Evolutionary conservation across 2,329 filamentous ascomycete genomes (phyloP).

Genomic region (Fusarium euwallaceae): DNA sequence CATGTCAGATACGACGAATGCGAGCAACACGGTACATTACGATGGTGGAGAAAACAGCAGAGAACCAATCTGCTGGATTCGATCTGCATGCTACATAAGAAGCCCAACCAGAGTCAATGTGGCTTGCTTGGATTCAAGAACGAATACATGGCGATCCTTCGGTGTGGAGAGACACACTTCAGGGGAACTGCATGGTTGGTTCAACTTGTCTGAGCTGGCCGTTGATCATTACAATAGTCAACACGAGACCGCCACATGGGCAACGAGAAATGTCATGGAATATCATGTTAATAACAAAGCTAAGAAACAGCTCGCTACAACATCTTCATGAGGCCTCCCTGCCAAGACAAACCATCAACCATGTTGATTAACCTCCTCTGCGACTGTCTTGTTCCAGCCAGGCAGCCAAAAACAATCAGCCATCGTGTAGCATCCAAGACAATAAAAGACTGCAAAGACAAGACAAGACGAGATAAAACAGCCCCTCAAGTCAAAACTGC

Average conservation of each 20-base stretch:
- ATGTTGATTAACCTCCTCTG: not conserved
- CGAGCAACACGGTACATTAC: not conserved
- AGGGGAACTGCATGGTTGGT: not conserved
- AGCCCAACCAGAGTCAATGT: not conserved
- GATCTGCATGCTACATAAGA: constrained; percentile 1
- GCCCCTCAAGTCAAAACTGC: not conserved
- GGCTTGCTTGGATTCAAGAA: not conserved
- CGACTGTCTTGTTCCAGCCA: not conserved
- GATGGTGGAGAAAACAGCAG: not conserved
- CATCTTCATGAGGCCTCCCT: not conserved
- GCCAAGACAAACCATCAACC: not conserved
- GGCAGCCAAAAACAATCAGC: not conserved
- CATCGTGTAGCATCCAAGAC: not conserved
- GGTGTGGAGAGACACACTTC: not conserved
- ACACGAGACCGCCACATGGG: not conserved
- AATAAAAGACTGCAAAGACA: not conserved
- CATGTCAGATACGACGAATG: constrained; percentile 11
- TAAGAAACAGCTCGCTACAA: not conserved
- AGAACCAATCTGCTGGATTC: not conserved
- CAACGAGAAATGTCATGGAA: not conserved
- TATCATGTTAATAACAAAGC: not conserved
- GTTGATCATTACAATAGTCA: not conserved
- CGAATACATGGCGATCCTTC: not conserved
- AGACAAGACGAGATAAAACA: not conserved
- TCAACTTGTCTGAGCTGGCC: no score